Evolutionary conservation across 805 yeast species (phyloP), one percentile per base, ranked within the genome.

Genomic region (Hanseniaspora jakobsenii): DNA sequence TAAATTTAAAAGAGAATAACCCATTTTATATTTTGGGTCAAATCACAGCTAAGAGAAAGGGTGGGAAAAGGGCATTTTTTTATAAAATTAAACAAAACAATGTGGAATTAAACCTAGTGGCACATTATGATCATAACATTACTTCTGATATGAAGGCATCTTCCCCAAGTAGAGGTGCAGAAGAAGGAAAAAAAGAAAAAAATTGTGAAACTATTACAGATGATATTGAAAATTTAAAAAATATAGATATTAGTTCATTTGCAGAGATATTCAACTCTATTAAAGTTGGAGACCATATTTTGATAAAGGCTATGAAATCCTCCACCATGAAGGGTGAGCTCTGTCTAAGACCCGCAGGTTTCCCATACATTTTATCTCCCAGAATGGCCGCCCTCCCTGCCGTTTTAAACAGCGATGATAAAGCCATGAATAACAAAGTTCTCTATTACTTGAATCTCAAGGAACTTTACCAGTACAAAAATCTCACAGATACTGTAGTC

Each of bases 51-150:
- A 54, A 59, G 14, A 52, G 65, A 31, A 53, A 50, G 36, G 52
- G 61, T 7, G 64, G 64, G 13, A 59, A 56, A 43, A 57, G 56
- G 36, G 59, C 61, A 32, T 56, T 60, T 36, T 61, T 61, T 44
- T 51, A 60, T 22, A 61, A 58, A 44, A 38, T 61, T 12, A 34
- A 31, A 22, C 48, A 49, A 30, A 29, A 43, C 23, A 41, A 47
- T 21, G n/a, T 36, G 38, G 16, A 27, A 31, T 27, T 40, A 34
- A 38, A 36, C 50, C 29, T 46, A 12, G 37, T 43, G 10, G 47
- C 37, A 2, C 46, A 42, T 22, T 42, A 35, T 37, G 17, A 35
- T 3, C 37, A 39, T 21, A n/a, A n/a, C n/a, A n/a, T 42, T 2
- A 21, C 26, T 14, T 22, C 22, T 10, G 12, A 31, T n/a, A n/a